Base-by-base conservation (phyloP, 2,329 filamentous ascomycete genomes). In the Pseudogymnoascus sp. region DNA sequence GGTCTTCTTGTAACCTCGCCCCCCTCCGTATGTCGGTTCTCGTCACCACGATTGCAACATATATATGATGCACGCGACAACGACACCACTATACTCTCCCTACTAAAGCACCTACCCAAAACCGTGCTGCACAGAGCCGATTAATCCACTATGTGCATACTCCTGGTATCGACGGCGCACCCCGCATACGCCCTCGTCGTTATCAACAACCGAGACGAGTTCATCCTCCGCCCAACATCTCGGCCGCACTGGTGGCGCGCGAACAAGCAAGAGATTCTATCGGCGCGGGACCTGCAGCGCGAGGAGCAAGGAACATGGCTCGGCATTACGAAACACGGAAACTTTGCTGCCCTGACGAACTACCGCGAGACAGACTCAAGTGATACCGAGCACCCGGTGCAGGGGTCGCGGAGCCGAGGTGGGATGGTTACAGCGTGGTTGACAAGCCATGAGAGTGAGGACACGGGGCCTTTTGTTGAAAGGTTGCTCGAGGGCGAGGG, bases 171-270 rank as follows among this genome's bases (percentile, higher is more conserved):
- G 26, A 92, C 88, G 15, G 81, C 86, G 50, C 89, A 92, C 71
- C 89, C 89, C 8, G 78, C 82, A 66, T 92, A 92, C 74, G 81
- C 87, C 26, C 79, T 92, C 63, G 88, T 93, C 68, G 76, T 90
- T 63, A 78, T 92, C 71, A 84, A 92, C 75, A 93, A 93, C 73
- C 83, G 89, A 68, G 89, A 93, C 76, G 88, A 87, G 71, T 87
- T 82, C 74, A 83, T 87, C 65, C 77, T 86, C 11, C 79, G 84
- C 29, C 84, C 84, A 3, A 87, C 84, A 1, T 84, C 81, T 60
- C 77, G 81, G 63, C 84, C 84, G 5, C 80, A 85, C 71, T 87
- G 84, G 84, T 87, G 84, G 84, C 40, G 64, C 15, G 63, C 68
- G n/a, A 33, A 47, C 26, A 65, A 15, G 35, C 70, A 71, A 59